Percentiles rank a stretch among this genome's conserved stretches.
phyloP scores from a whole-genome alignment of 2,329 filamentous ascomycete genomes.

The Cadophora sp. region DNA sequence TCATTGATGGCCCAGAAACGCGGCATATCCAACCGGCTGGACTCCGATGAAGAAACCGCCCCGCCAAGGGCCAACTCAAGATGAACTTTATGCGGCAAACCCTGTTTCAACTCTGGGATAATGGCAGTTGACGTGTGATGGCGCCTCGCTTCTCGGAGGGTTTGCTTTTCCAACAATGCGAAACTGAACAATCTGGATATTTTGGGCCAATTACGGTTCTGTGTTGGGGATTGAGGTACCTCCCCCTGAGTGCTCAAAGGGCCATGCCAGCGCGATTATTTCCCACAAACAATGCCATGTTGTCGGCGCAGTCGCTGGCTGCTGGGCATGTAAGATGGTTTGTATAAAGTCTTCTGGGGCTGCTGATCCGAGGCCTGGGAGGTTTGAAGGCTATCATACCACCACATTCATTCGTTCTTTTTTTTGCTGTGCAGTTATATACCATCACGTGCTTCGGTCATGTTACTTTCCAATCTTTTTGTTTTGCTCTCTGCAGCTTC shows the following conservation, averaged over 20 bases:
- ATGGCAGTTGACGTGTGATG: slow-evolving; percentile 1
- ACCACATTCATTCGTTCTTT: slow-evolving; percentile 17
- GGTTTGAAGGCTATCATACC: slow-evolving; percentile 6
- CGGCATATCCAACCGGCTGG: slow-evolving; percentile 10
- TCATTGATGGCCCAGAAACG: background rate
- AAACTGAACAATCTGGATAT: slow-evolving; percentile 30
- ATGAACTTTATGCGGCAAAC: slow-evolving; percentile 27
- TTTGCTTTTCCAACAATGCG: slow-evolving; percentile 28
- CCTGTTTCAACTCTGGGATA: slow-evolving; percentile 3
- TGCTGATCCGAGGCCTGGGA: slow-evolving; percentile 8
- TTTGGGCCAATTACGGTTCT: slow-evolving; percentile 24
- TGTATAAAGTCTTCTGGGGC: slow-evolving; percentile 1
- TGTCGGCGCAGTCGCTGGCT: slow-evolving; percentile 1
- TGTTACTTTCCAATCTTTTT: slow-evolving; percentile 25
- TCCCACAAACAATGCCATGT: slow-evolving; percentile 26
- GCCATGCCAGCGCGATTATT: slow-evolving; percentile 23
- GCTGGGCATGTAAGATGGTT: background rate
- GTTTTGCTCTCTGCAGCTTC: slow-evolving; percentile 23
- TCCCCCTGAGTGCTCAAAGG: slow-evolving; percentile 16
- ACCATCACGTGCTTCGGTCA: slow-evolving; percentile 27
- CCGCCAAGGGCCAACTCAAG: slow-evolving; percentile 22
- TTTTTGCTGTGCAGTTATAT: slow-evolving; percentile 15
- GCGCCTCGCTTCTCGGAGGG: slow-evolving; percentile 15
- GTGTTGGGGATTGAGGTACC: background rate
- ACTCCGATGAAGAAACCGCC: background rate